phyloP scores from a whole-genome alignment of 1,284 basidiomycete genomes.

The Coniferiporia weirii region DNA sequence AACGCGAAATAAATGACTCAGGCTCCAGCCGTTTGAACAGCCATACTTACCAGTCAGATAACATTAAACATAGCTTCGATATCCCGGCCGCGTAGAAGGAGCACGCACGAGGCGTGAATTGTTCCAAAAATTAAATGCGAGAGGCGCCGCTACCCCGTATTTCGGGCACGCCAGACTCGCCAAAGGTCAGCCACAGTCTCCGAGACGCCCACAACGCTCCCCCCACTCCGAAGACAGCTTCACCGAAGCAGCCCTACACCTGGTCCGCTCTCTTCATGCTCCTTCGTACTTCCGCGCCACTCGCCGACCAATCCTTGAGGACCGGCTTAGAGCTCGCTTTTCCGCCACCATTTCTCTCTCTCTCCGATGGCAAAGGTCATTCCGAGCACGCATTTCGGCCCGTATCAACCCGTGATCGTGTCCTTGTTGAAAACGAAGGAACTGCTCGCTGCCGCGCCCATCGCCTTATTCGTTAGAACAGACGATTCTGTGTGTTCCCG shows the following conservation, averaged over 20 bases:
- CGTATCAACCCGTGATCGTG: neutral
- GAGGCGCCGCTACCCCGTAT: neutral
- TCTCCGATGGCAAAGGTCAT: neutral
- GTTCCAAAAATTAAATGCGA: slow-evolving; percentile 14
- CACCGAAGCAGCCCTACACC: slow-evolving; percentile 3
- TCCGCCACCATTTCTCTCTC: slow-evolving; percentile 10
- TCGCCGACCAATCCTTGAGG: slow-evolving; percentile 5
- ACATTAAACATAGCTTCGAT: too few relatives aligned
- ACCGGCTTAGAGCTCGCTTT: slow-evolving; percentile 9
- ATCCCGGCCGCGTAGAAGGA: too few relatives aligned
- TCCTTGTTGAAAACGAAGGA: neutral
- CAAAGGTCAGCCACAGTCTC: slow-evolving; percentile 2
- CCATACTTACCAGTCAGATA: too few relatives aligned
- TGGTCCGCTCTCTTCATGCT: slow-evolving; percentile 7
- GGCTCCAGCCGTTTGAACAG: too few relatives aligned
- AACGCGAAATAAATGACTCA: too few relatives aligned
- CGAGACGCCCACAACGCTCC: neutral
- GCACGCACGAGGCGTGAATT: slow-evolving; percentile 1
- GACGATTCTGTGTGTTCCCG: slow-evolving; percentile 2
- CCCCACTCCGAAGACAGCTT: slow-evolving; percentile 8
- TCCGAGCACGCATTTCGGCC: neutral
- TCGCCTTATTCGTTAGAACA: neutral
- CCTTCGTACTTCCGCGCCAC: slow-evolving; percentile 10
- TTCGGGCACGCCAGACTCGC: neutral
- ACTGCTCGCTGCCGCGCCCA: neutral